Evolutionary conservation across 2,329 filamentous ascomycete genomes (phyloP).

Genomic region (Sporothrix humicola): DNA sequence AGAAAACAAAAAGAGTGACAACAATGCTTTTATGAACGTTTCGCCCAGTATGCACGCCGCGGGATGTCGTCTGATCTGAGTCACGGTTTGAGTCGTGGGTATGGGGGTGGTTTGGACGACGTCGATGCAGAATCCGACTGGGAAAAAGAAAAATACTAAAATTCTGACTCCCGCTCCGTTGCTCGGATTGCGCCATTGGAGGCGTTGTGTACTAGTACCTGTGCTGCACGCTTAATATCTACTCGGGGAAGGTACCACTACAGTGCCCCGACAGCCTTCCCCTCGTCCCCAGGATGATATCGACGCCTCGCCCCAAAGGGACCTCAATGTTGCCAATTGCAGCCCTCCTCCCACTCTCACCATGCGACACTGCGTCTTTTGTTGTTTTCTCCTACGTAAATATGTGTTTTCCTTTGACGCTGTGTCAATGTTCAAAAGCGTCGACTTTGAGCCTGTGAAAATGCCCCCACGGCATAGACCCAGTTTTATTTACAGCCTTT

Average conservation of each 20-base stretch:
- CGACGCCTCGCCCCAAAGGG: background rate
- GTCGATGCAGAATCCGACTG: background rate
- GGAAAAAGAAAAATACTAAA: conserved; percentile 27
- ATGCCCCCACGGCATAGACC: conserved; percentile 13
- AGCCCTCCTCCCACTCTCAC: background rate
- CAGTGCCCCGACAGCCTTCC: background rate
- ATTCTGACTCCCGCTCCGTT: conserved; percentile 25
- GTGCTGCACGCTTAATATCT: background rate
- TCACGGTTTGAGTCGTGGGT: conserved; percentile 27
- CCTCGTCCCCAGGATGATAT: no score
- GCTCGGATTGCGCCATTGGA: conserved; percentile 32
- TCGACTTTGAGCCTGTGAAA: background rate
- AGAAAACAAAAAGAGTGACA: background rate
- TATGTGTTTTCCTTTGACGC: background rate
- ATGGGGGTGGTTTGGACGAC: background rate
- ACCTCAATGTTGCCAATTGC: background rate
- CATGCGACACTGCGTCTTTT: conserved; percentile 9
- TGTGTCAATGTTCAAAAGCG: background rate
- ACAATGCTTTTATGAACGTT: background rate
- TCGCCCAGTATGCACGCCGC: background rate
- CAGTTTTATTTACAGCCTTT: conserved; percentile 22
- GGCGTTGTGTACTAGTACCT: conserved; percentile 7
- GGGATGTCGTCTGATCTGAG: conserved; percentile 31
- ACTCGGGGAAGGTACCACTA: background rate
- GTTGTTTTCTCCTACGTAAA: conserved; percentile 19